Evolutionary conservation across 2,329 filamentous ascomycete genomes (phyloP), one percentile per base, ranked within the genome.

Genomic region (Ramularia endophylla): DNA sequence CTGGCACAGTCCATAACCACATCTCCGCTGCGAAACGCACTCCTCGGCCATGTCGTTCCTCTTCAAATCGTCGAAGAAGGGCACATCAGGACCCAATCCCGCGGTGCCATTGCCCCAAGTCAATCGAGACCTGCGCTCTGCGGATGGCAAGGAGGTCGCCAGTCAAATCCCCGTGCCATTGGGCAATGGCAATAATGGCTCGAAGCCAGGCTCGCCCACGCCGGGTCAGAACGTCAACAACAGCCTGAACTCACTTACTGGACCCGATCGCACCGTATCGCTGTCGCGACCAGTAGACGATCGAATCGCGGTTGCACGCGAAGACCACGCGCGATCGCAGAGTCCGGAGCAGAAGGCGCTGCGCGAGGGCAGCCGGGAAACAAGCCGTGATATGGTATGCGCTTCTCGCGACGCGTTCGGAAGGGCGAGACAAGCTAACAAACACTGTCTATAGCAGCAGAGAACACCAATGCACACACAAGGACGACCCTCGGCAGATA

Each of bases 141-240:
- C 76, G 33, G 74, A 79, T 58, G 77, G 70, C 33, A 47, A 46
- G 5, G 41, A 58, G 36, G 33, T 48, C n/a, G 27, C 34, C 6
- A 63, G 68, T 29, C 62, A 70, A 39, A 63, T 68, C 38, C 63
- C 69, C 2, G 62, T 65, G 30, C 22, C 22, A 11, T 11, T 11
- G n/a, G n/a, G n/a, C n/a, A n/a, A n/a, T n/a, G n/a, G n/a, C n/a
- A 57, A 69, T 29, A 78, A 77, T 64, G 73, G 71, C 40, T 42
- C 40, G 30, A 61, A 59, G 37, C 50, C 58, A 2, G 50, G 42
- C 35, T 57, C 54, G 20, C 68, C 75, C 3, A 80, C 83, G 43
- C 78, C 83, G 36, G 85, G 84, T 5, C 83, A 86, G 4, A 90
- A 87, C 60, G 71, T 73, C 44, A 79, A 75, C 57, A 73, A 72